These are phyloP conservation scores for Trichosporon sp. DNA, from an alignment of 1,284 basidiomycete genomes.

Conservation along the genomic window DNA sequence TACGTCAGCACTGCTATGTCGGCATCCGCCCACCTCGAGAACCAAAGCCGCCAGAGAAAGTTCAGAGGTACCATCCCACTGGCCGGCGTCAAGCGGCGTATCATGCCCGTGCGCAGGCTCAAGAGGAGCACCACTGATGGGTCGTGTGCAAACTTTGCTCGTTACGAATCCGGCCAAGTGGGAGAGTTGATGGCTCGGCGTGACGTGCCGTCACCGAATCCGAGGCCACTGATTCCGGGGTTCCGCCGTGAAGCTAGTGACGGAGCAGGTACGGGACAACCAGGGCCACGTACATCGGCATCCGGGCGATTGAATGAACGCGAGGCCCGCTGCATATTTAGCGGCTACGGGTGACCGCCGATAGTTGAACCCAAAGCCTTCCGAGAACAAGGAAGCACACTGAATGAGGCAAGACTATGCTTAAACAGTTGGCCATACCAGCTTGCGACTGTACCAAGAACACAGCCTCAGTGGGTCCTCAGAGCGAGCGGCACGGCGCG, in stretches of 20 bases:
- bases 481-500: not conserved
- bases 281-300: too few species aligned
- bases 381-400: not conserved
- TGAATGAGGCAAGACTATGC: not conserved
- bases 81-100: not conserved
- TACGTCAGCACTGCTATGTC: not conserved
- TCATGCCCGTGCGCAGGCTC: not conserved
- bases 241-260: not conserved
- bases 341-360: not conserved
- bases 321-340: not conserved
- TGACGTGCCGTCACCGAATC: not conserved
- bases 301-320: too few species aligned
- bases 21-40: not conserved
- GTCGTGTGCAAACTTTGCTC: not conserved
- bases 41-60: not conserved
- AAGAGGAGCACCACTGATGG: not conserved
- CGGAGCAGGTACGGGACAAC: not conserved
- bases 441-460: not conserved
- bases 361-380: not conserved
- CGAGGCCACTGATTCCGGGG: not conserved
- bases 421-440: not conserved
- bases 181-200: not conserved
- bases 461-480: too few species aligned
- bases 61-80: not conserved
- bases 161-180: not conserved